Evolutionary conservation across 352 stramenopile species (phyloP).

Genomic region (Globisporangium takayamanum): DNA sequence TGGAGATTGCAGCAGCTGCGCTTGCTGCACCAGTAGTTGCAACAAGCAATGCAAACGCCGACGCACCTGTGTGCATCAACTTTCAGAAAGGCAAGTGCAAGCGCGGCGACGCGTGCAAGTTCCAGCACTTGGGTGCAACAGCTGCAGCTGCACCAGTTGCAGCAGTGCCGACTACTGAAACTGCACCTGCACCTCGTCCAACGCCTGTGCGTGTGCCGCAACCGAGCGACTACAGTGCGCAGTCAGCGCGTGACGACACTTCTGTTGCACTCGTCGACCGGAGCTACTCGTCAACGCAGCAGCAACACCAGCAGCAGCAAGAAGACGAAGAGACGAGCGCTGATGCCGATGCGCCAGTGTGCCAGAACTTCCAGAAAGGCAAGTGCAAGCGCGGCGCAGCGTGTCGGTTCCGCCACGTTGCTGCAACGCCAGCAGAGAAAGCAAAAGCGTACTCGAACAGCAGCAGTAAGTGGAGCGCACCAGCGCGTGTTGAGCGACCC

Average conservation of each 20-base stretch:
- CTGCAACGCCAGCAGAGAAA: slow-evolving; percentile 10
- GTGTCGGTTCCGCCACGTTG: slow-evolving; percentile 58
- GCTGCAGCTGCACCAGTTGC: slow-evolving; percentile 5
- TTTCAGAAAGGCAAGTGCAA: slow-evolving; percentile 75
- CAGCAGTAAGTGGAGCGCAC: slow-evolving; percentile 13
- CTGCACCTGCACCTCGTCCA: not conserved
- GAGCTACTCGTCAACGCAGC: slow-evolving; percentile 2
- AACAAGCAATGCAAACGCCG: slow-evolving; percentile 24
- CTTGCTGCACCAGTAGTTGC: slow-evolving; percentile 1
- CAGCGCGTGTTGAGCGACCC: slow-evolving; percentile 29
- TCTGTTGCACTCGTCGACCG: not conserved
- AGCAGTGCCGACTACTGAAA: not conserved
- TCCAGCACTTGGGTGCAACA: slow-evolving; percentile 37
- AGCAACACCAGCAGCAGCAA: not conserved
- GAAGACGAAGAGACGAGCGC: slow-evolving; percentile 29
- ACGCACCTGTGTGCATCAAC: slow-evolving; percentile 29
- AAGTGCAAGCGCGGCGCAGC: slow-evolving; percentile 58
- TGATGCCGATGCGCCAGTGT: slow-evolving; percentile 42
- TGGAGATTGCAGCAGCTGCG: slow-evolving; percentile 16
- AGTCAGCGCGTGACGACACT: not conserved
- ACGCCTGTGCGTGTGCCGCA: slow-evolving; percentile 10
- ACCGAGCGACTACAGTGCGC: not conserved
- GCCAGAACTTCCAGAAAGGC: slow-evolving; percentile 60
- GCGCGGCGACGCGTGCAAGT: slow-evolving; percentile 47
- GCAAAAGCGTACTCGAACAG: not conserved